Percentiles rank a stretch among this genome's conserved stretches.
Conservation (phyloP, 2,329 filamentous ascomycete genomes). For the Fonsecaea pedrosoi region DNA sequence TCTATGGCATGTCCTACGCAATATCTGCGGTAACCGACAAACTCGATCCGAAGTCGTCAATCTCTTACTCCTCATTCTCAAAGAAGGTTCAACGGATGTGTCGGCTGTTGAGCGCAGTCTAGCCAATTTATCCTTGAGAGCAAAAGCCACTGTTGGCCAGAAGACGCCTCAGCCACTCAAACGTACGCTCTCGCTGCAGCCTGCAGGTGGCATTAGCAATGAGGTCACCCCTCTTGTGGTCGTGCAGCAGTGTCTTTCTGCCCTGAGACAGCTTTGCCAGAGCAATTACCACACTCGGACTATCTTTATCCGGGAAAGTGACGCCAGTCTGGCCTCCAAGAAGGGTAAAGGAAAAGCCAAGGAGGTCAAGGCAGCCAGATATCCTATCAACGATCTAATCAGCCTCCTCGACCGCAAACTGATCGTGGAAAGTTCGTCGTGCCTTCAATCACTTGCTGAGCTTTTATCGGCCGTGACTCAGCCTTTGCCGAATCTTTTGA, state of each 20-base stretch:
- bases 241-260: constrained; percentile 90
- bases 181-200: constrained; percentile 71
- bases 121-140: constrained; percentile 86
- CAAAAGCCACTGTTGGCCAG: constrained; percentile 76
- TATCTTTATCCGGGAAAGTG: constrained; percentile 94
- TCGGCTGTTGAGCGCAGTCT: constrained; percentile 95
- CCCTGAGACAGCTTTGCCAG: constrained; percentile 81
- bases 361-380: constrained; percentile 83
- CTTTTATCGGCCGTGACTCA: constrained; percentile 87
- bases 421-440: constrained; percentile 94
- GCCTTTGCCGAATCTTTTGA: constrained; percentile 80
- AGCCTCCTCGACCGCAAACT: constrained; percentile 88
- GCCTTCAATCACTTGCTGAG: constrained; percentile 91
- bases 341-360: constrained; percentile 88
- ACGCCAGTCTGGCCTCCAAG: constrained; percentile 78
- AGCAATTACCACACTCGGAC: constrained; percentile 86
- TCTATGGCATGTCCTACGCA: constrained; percentile 84
- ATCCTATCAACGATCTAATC: constrained; percentile 88
- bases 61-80: constrained; percentile 87
- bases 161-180: constrained; percentile 85
- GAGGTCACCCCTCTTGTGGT: constrained; percentile 94
- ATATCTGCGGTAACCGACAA: constrained; percentile 95
- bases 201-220: constrained; percentile 66
- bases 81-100: constrained; percentile 93
- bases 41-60: constrained; percentile 93